Evolutionary conservation across 371 early-diverging fungal species (phyloP), one percentile per base, ranked within the genome.

Genomic region (Cladochytrium tenue): DNA sequence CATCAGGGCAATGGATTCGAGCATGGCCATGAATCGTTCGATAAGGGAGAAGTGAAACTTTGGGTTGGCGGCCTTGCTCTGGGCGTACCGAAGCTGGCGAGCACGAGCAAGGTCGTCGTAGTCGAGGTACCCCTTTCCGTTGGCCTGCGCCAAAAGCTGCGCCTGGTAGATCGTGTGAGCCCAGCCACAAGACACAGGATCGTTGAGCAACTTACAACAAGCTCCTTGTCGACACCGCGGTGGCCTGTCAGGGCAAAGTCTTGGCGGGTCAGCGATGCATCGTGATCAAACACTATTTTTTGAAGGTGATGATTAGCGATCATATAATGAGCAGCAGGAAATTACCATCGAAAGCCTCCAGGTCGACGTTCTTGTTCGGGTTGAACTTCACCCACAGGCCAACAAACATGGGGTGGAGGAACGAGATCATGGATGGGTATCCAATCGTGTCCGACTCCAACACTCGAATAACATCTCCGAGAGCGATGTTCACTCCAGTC

Each of bases 181-280:
- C 10, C 51, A 1, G 30, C 7, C 17, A 5, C 7, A 23, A 43
- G 35, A 20, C n/a, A 32, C 10, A 57, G 13, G 30, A 43, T 43
- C 13, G 53, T 15, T 26, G 30, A 25, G 35, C 32, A 2, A 35
- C 64, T 27, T 50, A 67, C 67, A 26, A 67, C 62, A n/a, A 67
- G 58, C 28, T 56, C 25, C 43, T 61, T 53, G 52, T 67, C 62
- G 33, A 36, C 56, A 23, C 52, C 56, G 56, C 13, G 4, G 23
- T 27, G n/a, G 3, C 36, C 43, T 4, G 53, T 1, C 7, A 66
- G 23, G 26, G 53, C 33, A 25, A 15, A 26, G 30, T 67, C 67
- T 10, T 62, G 67, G 13, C 67, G 31, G 31, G 67, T 62, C 17
- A 67, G 57, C 10, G 67, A 67, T n/a, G 62, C 67, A 43, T 60